These are phyloP conservation scores for Lentinula sp. DNA, from an alignment of 768 basidiomycete genomes.

Conservation along the genomic window DNA sequence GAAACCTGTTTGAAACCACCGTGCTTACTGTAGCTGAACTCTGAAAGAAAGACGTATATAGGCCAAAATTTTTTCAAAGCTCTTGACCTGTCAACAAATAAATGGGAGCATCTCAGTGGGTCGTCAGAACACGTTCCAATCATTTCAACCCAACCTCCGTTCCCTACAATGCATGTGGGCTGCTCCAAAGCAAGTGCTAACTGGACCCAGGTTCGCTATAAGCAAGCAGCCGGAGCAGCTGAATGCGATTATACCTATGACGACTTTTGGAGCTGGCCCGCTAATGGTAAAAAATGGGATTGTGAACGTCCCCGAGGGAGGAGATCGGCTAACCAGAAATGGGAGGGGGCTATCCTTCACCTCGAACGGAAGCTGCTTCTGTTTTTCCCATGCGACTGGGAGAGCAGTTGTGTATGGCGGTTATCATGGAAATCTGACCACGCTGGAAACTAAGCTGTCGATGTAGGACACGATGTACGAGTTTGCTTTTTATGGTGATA, in stretches of 20 bases:
- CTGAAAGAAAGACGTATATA: neutral
- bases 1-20: no score
- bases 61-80: conserved; percentile 18
- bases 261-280: conserved; percentile 21
- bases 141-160: conserved; percentile 13
- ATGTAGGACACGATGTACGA: conserved; percentile 4
- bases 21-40: neutral
- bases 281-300: conserved; percentile 14
- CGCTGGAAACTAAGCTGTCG: neutral
- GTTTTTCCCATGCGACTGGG: conserved; percentile 5
- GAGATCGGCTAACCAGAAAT: no score
- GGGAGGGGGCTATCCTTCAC: conserved; percentile 18
- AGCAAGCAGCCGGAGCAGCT: neutral
- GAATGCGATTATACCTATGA: conserved; percentile 11
- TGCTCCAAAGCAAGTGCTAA: conserved; percentile 4
- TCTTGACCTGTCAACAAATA: conserved; percentile 15
- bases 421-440: conserved; percentile 1
- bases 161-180: conserved; percentile 16
- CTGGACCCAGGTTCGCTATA: conserved; percentile 13
- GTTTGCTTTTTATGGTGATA: conserved; percentile 22
- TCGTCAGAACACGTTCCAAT: neutral
- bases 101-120: conserved; percentile 16
- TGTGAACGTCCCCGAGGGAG: conserved; percentile 19
- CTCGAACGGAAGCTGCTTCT: conserved; percentile 17
- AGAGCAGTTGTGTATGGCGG: conserved; percentile 1